Conservation (phyloP, 108 stramenopile species). For the Nitzschia palea region DNA sequence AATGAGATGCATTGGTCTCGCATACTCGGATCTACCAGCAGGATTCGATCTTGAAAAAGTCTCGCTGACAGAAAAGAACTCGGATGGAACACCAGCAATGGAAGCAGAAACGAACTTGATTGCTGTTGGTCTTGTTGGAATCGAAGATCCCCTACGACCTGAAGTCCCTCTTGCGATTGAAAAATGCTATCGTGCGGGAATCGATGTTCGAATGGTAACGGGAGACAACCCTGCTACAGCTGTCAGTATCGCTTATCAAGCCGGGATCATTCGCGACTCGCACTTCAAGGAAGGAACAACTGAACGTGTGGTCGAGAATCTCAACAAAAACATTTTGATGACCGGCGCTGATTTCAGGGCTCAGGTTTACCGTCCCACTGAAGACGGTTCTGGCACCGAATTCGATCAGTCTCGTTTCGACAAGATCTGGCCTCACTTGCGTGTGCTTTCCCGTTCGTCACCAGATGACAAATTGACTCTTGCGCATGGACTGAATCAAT, state of each 20-base stretch:
- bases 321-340: constrained; percentile 82
- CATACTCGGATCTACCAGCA: constrained; percentile 74
- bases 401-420: constrained; percentile 85
- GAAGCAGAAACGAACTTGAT: constrained; percentile 68
- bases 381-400: constrained; percentile 48
- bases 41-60: constrained; percentile 61
- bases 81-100: constrained; percentile 71
- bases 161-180: constrained; percentile 92
- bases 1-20: constrained; percentile 82
- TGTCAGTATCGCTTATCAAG: constrained; percentile 90
- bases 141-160: constrained; percentile 94
- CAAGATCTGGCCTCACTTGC: constrained; percentile 81
- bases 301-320: constrained; percentile 66
- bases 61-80: constrained; percentile 51
- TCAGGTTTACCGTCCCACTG: constrained; percentile 48
- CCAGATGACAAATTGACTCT: constrained; percentile 86
- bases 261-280: constrained; percentile 74
- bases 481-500: constrained; percentile 87
- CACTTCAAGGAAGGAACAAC: constrained; percentile 57
- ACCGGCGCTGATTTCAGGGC: constrained; percentile 74
- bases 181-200: constrained; percentile 84
- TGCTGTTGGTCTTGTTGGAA: constrained; percentile 88
- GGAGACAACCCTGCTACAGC: constrained; percentile 96
- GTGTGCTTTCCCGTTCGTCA: constrained; percentile 76
- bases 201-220: constrained; percentile 98